These are phyloP conservation scores for Vairimorpha apis DNA, from an alignment of 371 early-diverging fungal species.

Conservation along the genomic window DNA sequence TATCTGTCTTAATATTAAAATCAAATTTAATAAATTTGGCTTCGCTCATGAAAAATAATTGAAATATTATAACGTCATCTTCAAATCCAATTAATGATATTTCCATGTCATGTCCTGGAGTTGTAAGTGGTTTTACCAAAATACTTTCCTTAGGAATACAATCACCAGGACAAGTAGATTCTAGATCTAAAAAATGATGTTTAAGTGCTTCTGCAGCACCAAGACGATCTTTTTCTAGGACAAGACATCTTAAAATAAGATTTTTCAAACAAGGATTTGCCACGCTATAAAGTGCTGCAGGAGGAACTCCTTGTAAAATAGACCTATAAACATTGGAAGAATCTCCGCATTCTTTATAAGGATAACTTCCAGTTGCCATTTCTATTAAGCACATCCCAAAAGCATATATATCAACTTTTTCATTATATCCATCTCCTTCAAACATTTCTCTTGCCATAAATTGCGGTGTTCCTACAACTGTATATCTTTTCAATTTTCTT, in stretches of 20 bases:
- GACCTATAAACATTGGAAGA: conserved; percentile 76
- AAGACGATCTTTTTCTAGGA: conserved; percentile 68
- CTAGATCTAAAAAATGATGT: conserved; percentile 73
- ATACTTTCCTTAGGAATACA: conserved; percentile 43
- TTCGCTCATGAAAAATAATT: conserved; percentile 68
- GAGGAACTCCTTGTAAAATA: conserved; percentile 73
- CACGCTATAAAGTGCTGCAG: conserved; percentile 69
- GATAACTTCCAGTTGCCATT: conserved; percentile 77
- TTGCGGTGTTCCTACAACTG: conserved; percentile 78
- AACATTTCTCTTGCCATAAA: conserved; percentile 66
- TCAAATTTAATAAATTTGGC: conserved; percentile 71
- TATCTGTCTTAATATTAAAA: conserved; percentile 74
- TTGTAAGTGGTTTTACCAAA: conserved; percentile 30
- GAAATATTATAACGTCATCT: conserved; percentile 66
- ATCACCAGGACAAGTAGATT: conserved; percentile 63
- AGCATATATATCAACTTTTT: conserved; percentile 80
- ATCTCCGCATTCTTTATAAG: conserved; percentile 76
- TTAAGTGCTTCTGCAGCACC: conserved; percentile 71
- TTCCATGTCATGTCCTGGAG: conserved; percentile 39
- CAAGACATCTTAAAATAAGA: conserved; percentile 71
- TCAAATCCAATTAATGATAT: conserved; percentile 38
- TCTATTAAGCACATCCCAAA: conserved; percentile 82
- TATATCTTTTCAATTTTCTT: conserved; percentile 71
- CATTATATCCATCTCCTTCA: conserved; percentile 74
- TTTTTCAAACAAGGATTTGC: conserved; percentile 69